Conservation (phyloP, 2,329 filamentous ascomycete species). For the Cladophialophora carrionii region DNA sequence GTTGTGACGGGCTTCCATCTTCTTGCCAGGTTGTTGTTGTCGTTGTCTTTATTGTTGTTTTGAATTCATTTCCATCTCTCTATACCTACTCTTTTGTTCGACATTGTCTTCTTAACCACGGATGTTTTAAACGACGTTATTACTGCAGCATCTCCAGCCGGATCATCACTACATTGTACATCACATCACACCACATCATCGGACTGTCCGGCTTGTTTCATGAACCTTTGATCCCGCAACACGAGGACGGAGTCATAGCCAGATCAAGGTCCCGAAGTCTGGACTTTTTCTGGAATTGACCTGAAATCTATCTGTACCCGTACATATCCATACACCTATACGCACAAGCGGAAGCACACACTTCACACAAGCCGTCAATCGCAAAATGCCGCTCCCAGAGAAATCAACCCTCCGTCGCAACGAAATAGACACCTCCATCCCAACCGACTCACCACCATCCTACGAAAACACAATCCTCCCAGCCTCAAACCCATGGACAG, state of each 20-base stretch:
- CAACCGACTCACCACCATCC: constrained; percentile 29
- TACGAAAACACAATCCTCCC: constrained; percentile 29
- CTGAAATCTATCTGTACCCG: background rate
- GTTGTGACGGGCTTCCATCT: background rate
- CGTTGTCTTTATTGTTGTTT: background rate
- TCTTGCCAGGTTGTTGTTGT: background rate
- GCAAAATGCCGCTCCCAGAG: constrained; percentile 21
- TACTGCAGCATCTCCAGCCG: background rate
- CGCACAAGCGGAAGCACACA: background rate
- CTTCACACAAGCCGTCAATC: no score
- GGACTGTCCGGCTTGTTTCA: background rate
- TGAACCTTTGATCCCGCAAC: background rate
- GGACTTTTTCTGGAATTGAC: background rate
- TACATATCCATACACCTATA: background rate
- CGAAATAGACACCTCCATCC: constrained; percentile 1
- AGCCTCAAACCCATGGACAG: constrained; percentile 15
- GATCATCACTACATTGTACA: background rate
- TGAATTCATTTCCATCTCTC: background rate
- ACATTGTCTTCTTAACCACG: background rate
- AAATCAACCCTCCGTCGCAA: constrained; percentile 14
- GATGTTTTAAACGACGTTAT: background rate
- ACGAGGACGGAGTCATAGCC: background rate
- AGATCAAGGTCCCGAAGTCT: background rate
- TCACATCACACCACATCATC: background rate
- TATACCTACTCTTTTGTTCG: background rate